Evolutionary conservation across 208 protist species (phyloP).

Genomic region (Naegleria gruberi): DNA sequence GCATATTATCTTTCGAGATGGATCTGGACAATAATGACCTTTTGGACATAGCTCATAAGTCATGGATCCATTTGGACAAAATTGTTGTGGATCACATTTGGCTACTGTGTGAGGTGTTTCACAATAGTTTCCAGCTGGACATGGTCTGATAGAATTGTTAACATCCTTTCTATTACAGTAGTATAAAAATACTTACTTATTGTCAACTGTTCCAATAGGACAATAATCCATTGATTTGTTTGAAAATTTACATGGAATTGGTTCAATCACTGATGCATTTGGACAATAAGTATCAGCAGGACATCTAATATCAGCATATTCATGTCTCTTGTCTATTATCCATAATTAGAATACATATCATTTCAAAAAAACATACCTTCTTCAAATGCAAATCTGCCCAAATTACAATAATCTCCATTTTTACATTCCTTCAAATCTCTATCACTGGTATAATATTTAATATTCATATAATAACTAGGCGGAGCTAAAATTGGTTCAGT

Average conservation of each 20-base stretch:
- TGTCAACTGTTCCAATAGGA: not conserved
- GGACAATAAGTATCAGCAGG: not conserved
- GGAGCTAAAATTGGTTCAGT: not conserved
- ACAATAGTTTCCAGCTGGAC: not conserved
- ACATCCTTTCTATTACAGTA: no score
- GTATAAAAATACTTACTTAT: no score
- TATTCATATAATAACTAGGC: not conserved
- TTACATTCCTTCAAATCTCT: not conserved
- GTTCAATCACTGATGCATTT: not conserved
- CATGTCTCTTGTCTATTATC: no score
- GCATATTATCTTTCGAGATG: not conserved
- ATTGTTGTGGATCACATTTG: not conserved
- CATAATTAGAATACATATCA: no score
- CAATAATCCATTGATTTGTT: not conserved
- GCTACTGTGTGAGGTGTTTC: not conserved
- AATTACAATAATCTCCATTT: not conserved
- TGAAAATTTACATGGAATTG: not conserved
- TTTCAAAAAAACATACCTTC: no score
- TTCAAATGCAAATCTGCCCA: no score
- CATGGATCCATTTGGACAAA: slow-evolving; percentile 15
- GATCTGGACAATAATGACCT: slow-evolving; percentile 26
- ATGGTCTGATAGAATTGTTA: no score
- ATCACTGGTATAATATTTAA: not conserved
- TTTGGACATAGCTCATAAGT: slow-evolving; percentile 21
- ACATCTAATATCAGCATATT: not conserved